Conservation (phyloP, 192 early-diverging fungal genomes). For the Coemansia sp. region DNA sequence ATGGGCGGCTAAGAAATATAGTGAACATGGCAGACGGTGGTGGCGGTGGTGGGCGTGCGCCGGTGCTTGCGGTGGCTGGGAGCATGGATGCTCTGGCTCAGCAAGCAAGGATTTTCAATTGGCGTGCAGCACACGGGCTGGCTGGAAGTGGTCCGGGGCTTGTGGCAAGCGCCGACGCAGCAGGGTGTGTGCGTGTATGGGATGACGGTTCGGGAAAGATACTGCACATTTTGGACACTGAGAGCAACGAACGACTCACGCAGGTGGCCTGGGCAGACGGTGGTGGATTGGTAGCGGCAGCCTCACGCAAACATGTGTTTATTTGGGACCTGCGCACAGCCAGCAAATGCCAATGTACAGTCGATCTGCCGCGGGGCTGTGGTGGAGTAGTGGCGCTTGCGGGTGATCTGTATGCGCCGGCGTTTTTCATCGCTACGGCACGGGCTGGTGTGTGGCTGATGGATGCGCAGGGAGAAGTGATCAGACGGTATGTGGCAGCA, state of each 20-base stretch:
- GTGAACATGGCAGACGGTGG: slow-evolving; percentile 2
- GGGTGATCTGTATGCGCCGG: slow-evolving; percentile 20
- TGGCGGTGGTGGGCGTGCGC: neutral
- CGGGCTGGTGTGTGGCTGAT: slow-evolving; percentile 19
- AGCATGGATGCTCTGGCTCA: slow-evolving; percentile 23
- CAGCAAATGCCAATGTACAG: too few species aligned
- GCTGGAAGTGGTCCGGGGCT: neutral
- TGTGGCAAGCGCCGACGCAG: slow-evolving; percentile 15
- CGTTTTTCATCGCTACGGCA: slow-evolving; percentile 25
- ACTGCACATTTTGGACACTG: slow-evolving; percentile 1
- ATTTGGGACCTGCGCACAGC: slow-evolving; percentile 26
- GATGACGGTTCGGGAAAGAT: slow-evolving; percentile 5
- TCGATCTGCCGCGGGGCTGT: neutral
- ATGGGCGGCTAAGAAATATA: neutral
- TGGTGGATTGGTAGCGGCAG: slow-evolving; percentile 21
- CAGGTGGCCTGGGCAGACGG: slow-evolving; percentile 28
- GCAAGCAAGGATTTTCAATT: slow-evolving; percentile 12
- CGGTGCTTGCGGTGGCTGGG: slow-evolving; percentile 16
- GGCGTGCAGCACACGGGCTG: neutral
- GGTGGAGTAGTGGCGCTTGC: slow-evolving; percentile 22
- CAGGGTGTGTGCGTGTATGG: slow-evolving; percentile 33
- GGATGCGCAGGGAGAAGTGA: neutral
- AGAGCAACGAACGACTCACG: neutral
- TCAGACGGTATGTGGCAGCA: slow-evolving; percentile 4
- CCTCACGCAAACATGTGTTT: slow-evolving; percentile 6